Base-by-base conservation (phyloP, 2,329 filamentous ascomycete species). In the Aspergillus luchuensis region DNA sequence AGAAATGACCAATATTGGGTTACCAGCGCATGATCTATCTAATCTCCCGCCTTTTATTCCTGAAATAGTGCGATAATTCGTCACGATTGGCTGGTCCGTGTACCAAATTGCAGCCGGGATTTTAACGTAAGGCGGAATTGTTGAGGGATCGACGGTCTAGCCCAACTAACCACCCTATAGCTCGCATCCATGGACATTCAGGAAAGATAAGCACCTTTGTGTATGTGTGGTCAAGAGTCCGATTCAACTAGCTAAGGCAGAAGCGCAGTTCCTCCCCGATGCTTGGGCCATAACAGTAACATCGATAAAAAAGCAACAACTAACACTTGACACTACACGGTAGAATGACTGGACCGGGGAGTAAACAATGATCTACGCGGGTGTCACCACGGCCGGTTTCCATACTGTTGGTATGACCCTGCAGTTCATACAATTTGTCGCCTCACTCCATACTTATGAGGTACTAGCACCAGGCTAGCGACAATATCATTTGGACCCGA, bases 1-100 rank as follows among this genome's bases (percentile, higher is more conserved):
- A 50, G 28, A 17, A 52, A 38, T 41, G 41, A 58, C 36, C 38
- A 58, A 52, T 52, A 36, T 47, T 36, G 48, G 21, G 41, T 23
- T 17, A 36, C 36, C 23, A 28, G n/a, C 38, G 48, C 48, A 21
- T 41, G 49, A 52, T 43, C 17, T 58, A 52, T 36, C 56, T 43
- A 58, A 52, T 50, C 47, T 50, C 8, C 47, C 38, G 33, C 41
- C n/a, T 25, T 25, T 49, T 25, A 13, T 28, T 21, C 15, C 38
- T 39, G 56, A 45, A 15, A 17, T 41, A 13, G 39, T 11, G 15
- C 10, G 30, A 19, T 52, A 10, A 13, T 10, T 25, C 10, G 23
- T 5, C 36, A 52, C 21, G 47, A 23, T 45, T 28, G 48, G 17
- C 33, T 43, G 43, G 56, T 38, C 45, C 47, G 47, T 50, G 47